Conservation (phyloP, 805 yeast genomes). For the Metschnikowia peoriensis region DNA sequence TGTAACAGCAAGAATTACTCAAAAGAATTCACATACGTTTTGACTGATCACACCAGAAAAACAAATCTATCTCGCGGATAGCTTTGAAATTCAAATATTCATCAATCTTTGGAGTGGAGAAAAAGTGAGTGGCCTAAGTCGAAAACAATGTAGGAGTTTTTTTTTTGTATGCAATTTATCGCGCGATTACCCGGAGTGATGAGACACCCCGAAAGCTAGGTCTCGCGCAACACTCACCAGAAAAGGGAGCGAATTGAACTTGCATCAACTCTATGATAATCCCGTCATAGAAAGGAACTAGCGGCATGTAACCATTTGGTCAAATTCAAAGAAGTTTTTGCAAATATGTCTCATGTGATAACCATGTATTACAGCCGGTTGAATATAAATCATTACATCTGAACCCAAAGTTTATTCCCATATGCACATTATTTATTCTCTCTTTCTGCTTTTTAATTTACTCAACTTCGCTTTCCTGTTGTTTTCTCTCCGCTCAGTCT, state of each 20-base stretch:
- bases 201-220: not conserved
- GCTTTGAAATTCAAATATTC: not conserved
- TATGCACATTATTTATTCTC: constrained; percentile 11
- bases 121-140: too few species aligned
- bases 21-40: constrained; percentile 14
- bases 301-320: too few species aligned
- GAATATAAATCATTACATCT: not conserved
- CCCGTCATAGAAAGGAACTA: not conserved
- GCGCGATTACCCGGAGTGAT: constrained; percentile 14
- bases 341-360: too few species aligned
- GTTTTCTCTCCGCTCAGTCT: constrained; percentile 65
- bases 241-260: not conserved
- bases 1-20: constrained; percentile 6
- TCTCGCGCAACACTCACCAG: not conserved
- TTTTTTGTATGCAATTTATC: not conserved
- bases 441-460: constrained; percentile 20
- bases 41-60: constrained; percentile 10
- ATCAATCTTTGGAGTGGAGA: not conserved
- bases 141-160: not conserved
- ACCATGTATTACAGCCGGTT: not conserved
- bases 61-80: constrained; percentile 3
- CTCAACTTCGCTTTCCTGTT: constrained; percentile 35
- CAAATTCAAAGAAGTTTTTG: too few species aligned
- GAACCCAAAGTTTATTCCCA: constrained; percentile 3
- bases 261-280: not conserved